Evolutionary conservation across 2,329 filamentous ascomycete species (phyloP).

Genomic region (Stemphylium lycopersici): DNA sequence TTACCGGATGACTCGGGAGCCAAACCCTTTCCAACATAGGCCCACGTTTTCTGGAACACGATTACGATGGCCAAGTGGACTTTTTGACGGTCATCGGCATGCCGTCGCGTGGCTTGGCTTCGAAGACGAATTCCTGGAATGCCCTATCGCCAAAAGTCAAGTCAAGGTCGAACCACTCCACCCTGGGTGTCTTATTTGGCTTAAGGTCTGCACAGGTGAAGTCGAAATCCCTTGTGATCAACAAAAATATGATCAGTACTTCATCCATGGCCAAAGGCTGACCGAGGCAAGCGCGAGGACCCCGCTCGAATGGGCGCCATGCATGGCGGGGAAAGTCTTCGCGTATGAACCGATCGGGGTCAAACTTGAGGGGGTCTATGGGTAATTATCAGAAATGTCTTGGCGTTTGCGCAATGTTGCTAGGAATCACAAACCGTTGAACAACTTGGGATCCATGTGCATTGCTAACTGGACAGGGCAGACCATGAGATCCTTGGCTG

Average conservation of each 20-base stretch:
- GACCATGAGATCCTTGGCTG: constrained; percentile 54
- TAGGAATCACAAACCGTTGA: constrained; percentile 25
- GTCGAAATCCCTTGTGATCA: constrained; percentile 59
- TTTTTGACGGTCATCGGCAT: constrained; percentile 41
- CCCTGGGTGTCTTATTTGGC: constrained; percentile 33
- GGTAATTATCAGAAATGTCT: constrained; percentile 2
- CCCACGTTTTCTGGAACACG: background rate
- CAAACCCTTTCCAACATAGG: background rate
- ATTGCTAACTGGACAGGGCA: constrained; percentile 49
- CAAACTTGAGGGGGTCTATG: constrained; percentile 23
- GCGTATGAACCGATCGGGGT: constrained; percentile 49
- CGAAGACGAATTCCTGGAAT: constrained; percentile 41
- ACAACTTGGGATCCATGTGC: constrained; percentile 37
- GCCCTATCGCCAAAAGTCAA: constrained; percentile 38
- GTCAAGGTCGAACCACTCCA: constrained; percentile 37
- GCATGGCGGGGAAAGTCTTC: constrained; percentile 53
- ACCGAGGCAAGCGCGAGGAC: constrained; percentile 63
- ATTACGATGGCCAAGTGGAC: constrained; percentile 20
- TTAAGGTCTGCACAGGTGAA: constrained; percentile 45
- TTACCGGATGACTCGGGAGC: background rate
- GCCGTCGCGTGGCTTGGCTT: constrained; percentile 40
- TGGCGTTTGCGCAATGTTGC: background rate
- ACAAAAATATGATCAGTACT: constrained; percentile 57
- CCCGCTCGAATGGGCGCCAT: constrained; percentile 63
- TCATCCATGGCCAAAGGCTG: constrained; percentile 63